Base-by-base conservation (phyloP, 495 filamentous ascomycete species). In the Gamarada debralockiae region DNA sequence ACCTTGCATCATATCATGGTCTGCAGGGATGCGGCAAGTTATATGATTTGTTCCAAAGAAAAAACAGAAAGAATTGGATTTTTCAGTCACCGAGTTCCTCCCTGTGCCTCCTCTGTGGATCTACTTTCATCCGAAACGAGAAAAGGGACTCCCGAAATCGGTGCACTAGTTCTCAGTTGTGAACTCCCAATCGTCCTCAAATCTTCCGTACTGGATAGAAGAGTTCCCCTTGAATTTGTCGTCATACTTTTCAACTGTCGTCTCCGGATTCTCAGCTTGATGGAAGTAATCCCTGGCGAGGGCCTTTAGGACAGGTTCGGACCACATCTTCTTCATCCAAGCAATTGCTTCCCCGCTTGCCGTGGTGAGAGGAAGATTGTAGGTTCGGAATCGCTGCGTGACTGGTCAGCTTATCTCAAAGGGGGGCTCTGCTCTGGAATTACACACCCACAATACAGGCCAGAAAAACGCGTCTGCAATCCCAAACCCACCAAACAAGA, bases 311-410 rank as follows among this genome's bases (percentile, higher is more conserved):
- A 39, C 40, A 0, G 73, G 70, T 56, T 74, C 69, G 52, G 65
- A 71, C 74, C 74, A 76, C 70, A 77, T 75, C 21, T 59, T 74
- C 29, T 56, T 63, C 63, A 73, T 73, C 74, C 72, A 76, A 5
- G 63, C 59, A 18, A 73, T 49, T 3, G 61, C 71, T 38, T 75
- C 70, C 5, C 58, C 48, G 6, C 49, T 68, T 9, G 70, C 72
- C 6, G 60, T 58, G 13, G 57, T 60, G 37, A 75, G 53, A 3
- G 72, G 71, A 37, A 76, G 64, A 47, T 66, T 61, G 22, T 77
- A 77, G 1, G 66, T 65, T 12, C 73, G 71, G 56, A 76, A 67
- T 22, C 74, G 70, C 73, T 77, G 42, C 18, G 10, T 37, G 43
- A 25, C 24, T 15, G 31, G 20, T 55, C 13, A 55, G 36, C 23